Base-by-base conservation (phyloP, 352 stramenopile species). In the Phytophthora cajani region DNA sequence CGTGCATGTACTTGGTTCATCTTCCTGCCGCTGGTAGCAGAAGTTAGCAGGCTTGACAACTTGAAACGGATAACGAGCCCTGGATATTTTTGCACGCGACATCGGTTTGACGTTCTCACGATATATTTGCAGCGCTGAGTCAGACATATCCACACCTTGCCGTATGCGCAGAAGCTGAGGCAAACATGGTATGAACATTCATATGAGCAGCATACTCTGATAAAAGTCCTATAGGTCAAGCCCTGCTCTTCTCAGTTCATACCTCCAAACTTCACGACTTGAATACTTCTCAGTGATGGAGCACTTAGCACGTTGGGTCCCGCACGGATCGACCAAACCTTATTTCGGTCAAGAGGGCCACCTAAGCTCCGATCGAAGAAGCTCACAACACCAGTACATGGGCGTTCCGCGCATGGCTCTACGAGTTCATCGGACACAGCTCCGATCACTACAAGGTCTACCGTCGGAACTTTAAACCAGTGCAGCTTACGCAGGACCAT, bases 391-490 rank as follows among this genome's bases (percentile, higher is more conserved):
- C 59, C 59, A 14, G 50, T 33, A 11, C 66, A 73, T 9, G 66
- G 53, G 14, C 66, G 42, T 30, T 78, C 61, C 7, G 5, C 21
- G 10, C 71, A 72, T 0, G 42, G 61, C 27, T 75, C 67, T 0
- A 73, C 66, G 3, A 30, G 40, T 9, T 66, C 52, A 1, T 51
- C 46, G 7, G 62, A 60, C 0, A 78, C 17, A 5, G 30, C 23
- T 19, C 67, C 71, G 47, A 78, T 58, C 16, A 64, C 25, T 40
- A 69, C 32, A 17, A 75, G 44, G 5, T 75, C 62, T 5, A 56
- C 21, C 2, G 25, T 52, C 5, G 61, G 53, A 1, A 62, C 52
- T 2, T 30, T 21, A 7, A 71, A 14, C 71, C 60, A 77, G 17
- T 55, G 60, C 27, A 72, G 19, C 6, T 72, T 68, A 5, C 70